Evolutionary conservation across 305 asterid species (phyloP), one percentile per base, ranked within the genome.

Genomic region (Plantago lanceolata): DNA sequence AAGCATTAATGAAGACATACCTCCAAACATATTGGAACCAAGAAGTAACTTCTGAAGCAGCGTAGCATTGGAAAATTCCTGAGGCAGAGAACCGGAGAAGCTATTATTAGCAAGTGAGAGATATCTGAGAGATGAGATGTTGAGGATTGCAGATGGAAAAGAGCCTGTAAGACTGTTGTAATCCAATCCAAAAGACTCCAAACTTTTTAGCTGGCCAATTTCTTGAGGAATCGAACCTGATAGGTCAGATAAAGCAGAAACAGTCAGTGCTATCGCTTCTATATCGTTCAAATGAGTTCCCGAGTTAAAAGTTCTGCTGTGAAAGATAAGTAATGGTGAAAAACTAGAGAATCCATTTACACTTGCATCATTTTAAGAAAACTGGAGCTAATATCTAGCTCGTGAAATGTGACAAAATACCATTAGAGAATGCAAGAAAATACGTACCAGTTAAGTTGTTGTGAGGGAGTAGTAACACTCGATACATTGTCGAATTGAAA

Each of bases 191-290:
- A 63, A 31, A 24, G 12, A 29, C 35, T 49, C 31, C 58, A 62
- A 62, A 29, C 48, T 48, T 2, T 18, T 14, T n/a, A 49, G 63
- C 43, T 24, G 40, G 17, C 63, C 17, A 54, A 65, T 44, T 45
- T 43, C 69, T 43, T 65, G 15, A 4, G 51, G 60, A 26, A 65
- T 47, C 16, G 55, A 6, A 43, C 69, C 69, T 68, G 33, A 19
- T 5, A 17, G 67, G 18, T 49, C 13, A 8, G 80, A 97, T 24
- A 24, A 24, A 24, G 53, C 40, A 16, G 61, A 40, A 53, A 24
- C 28, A 1, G 3, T 24, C 28, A 24, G 28, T 24, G 28, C 28
- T 24, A 24, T 24, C 28, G 28, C 28, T 24, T 24, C 28, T 1
- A 24, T 24, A 24, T 24, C 28, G 28, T 24, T 24, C 3, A 3